Evolutionary conservation across 2,329 filamentous ascomycete genomes (phyloP).

Genomic region (Curvularia spicifera): DNA sequence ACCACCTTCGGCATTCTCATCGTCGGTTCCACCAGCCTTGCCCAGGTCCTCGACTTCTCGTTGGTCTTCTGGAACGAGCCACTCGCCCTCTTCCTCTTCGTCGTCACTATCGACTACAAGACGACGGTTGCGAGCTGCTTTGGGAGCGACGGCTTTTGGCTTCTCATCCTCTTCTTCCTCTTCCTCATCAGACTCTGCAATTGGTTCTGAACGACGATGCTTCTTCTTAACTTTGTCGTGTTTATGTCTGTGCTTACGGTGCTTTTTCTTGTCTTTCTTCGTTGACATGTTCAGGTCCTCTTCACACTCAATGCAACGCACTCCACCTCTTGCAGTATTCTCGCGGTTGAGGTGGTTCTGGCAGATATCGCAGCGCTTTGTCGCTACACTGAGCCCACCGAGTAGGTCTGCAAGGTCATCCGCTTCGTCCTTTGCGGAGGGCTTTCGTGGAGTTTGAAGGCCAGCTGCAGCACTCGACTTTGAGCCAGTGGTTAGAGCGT

Average conservation of each 20-base stretch:
- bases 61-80: slow-evolving; percentile 76
- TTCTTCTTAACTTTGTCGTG: slow-evolving; percentile 45
- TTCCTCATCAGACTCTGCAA: slow-evolving; percentile 38
- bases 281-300: slow-evolving; percentile 69
- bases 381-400: slow-evolving; percentile 78
- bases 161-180: slow-evolving; percentile 27
- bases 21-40: slow-evolving; percentile 81
- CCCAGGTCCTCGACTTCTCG: slow-evolving; percentile 68
- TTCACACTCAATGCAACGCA: slow-evolving; percentile 76
- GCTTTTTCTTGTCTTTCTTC: slow-evolving; percentile 47
- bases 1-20: slow-evolving; percentile 86
- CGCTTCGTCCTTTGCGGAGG: slow-evolving; percentile 64
- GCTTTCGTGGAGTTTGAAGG: slow-evolving; percentile 47
- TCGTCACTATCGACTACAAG: slow-evolving; percentile 71
- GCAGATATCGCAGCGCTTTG: slow-evolving; percentile 84
- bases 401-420: slow-evolving; percentile 87
- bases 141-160: slow-evolving; percentile 17
- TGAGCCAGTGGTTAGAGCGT: slow-evolving; percentile 73
- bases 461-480: slow-evolving; percentile 50
- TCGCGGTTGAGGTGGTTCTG: slow-evolving; percentile 68
- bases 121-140: slow-evolving; percentile 41
- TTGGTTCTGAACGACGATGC: slow-evolving; percentile 38
- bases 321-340: slow-evolving; percentile 60
- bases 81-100: slow-evolving; percentile 70
- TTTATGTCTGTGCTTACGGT: slow-evolving; percentile 53